Base-by-base conservation (phyloP, 345 rosid species). In the Euphorbia peplus region DNA sequence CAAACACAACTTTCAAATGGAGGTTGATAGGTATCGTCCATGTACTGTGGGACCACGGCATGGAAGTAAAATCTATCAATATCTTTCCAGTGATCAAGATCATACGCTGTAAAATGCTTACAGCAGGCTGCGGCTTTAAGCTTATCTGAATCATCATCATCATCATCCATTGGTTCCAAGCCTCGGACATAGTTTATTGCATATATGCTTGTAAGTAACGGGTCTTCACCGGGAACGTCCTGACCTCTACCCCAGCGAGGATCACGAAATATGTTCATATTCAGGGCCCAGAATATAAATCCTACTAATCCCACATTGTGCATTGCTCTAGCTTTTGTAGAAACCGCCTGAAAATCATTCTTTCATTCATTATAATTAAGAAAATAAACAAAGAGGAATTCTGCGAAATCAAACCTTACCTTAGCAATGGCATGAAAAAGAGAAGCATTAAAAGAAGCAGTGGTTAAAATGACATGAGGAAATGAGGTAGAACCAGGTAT, bases 211-310 rank as follows among this genome's bases (percentile, higher is more conserved):
- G 90, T n/a, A 5, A 95, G 89, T 71, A 86, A 51, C 1, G 99
- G 99, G 68, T 95, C 99, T 73, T 93, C 98, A 8, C 98, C 98
- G 0, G 98, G n/a, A n/a, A n/a, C n/a, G n/a, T n/a, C n/a, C n/a
- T n/a, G n/a, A n/a, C n/a, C n/a, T n/a, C n/a, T n/a, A 51, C 99
- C 99, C 99, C 97, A 95, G 73, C 99, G 84, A 0, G 99, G 99
- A 67, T 95, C 99, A 22, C 99, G 76, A 70, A 91, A 85, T 59
- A 95, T 88, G 78, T 95, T 95, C 4, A 91, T 56, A 56, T 95
- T 95, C 18, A 97, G 99, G 4, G 96, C 85, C 99, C 99, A 95
- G 67, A 56, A 91, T 16, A 97, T 95, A 60, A 95, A 72, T n/a
- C 99, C 97, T 2, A 95, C 95, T 62, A 84, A 70, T 67, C 99